Percentiles rank a stretch among this genome's conserved stretches.
phyloP scores from a whole-genome alignment of 768 basidiomycete genomes.

The Paxillus involutus region DNA sequence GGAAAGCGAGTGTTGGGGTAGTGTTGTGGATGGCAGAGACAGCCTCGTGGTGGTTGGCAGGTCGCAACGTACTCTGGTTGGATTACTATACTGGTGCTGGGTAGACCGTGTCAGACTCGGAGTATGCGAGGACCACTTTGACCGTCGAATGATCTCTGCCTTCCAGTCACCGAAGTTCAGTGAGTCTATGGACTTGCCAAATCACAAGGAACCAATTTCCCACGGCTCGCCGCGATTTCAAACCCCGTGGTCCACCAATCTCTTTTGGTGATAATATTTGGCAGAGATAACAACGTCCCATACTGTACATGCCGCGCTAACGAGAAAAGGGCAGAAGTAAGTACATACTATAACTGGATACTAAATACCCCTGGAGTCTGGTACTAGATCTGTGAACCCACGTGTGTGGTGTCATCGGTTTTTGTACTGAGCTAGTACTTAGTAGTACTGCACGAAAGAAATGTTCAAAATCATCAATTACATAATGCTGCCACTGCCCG shows the following conservation, averaged over 20 bases:
- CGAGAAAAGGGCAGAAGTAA: too few species aligned
- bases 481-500: conserved; percentile 23
- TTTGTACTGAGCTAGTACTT: too few species aligned
- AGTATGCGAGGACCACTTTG: neutral
- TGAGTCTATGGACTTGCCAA: too few species aligned
- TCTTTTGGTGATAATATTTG: too few species aligned
- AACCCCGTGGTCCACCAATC: neutral
- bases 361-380: too few species aligned
- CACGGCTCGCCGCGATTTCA: conserved; percentile 11
- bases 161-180: neutral
- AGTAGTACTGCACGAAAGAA: too few species aligned
- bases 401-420: too few species aligned
- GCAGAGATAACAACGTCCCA: too few species aligned
- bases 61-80: neutral
- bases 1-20: conserved; percentile 8
- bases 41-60: neutral
- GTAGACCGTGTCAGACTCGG: neutral
- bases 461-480: fast-evolving
- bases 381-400: too few species aligned
- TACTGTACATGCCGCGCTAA: too few species aligned
- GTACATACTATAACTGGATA: too few species aligned
- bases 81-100: neutral
- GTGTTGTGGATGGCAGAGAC: conserved; percentile 7
- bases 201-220: conserved; percentile 10
- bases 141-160: neutral